Base-by-base conservation (phyloP, 2,329 filamentous ascomycete species). In the Hymenotorrendiella dingleyae region DNA sequence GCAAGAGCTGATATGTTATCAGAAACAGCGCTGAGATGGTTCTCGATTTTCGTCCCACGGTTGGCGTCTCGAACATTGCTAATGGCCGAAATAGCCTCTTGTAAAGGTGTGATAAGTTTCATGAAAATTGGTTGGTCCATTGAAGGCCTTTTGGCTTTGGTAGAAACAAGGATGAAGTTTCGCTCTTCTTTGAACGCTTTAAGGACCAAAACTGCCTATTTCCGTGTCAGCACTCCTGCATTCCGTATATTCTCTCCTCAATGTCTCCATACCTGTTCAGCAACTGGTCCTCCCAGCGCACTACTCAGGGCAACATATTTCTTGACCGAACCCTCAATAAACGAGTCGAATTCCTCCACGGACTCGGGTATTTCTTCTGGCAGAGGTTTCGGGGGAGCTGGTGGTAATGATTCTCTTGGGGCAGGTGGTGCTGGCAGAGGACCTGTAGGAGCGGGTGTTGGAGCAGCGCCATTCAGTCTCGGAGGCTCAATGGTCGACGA, bases 1-100 rank as follows among this genome's bases (percentile, higher is more conserved):
- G 86, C 87, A 45, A 98, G 71, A 28, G 89, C 82, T 60, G 87
- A 84, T 53, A 95, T 90, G 53, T 90, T 90, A 60, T 97, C 91
- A 1, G 88, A 82, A 22, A 97, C 86, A 54, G 90, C 83, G 59
- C 84, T 86, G 36, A 98, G 70, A 54, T 96, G 87, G 55, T 86
- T 84, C 61, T 87, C 88, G 53, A 86, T 70, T 2, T 82, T 74
- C 2, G 84, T 83, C 7, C 78, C 79, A 32, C 89, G 80, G 64
- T 94, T 94, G 45, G 75, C 74, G 57, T 96, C 89, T 63, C 87
- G 84, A 58, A 95, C 78, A 51, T 86, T 82, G 57, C 80, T 83
- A 42, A 93, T 87, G 35, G 79, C 79, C 58, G 84, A 81, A 50
- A 94, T 83, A 42, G 84, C 80, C 47, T 86, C 80, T 66, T 94